These are phyloP conservation scores for Trametes cinnabarina DNA, from an alignment of 768 basidiomycete genomes.

Conservation along the genomic window DNA sequence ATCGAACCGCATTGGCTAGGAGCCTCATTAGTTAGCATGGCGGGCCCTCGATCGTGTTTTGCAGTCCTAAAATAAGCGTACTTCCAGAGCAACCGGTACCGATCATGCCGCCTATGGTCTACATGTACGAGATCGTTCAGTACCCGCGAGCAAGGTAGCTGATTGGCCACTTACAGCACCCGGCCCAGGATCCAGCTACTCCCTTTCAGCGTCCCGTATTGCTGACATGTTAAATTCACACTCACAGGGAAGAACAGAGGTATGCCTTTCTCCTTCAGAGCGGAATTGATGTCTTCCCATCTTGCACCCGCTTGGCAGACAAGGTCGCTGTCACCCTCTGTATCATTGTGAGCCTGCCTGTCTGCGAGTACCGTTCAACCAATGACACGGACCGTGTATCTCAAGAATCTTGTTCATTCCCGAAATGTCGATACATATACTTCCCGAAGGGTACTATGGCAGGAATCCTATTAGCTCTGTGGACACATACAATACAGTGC, in stretches of 20 bases:
- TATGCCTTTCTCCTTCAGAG: slow-evolving; percentile 65
- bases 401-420: slow-evolving; percentile 65
- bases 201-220: background rate
- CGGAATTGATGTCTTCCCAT: slow-evolving; percentile 77
- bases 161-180: background rate
- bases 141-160: slow-evolving; percentile 38
- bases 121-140: slow-evolving; percentile 33
- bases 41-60: background rate
- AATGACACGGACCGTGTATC: slow-evolving; percentile 42
- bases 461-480: too few species aligned
- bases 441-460: slow-evolving; percentile 35
- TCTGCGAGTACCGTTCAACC: background rate
- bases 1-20: slow-evolving; percentile 65
- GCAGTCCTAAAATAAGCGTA: slow-evolving; percentile 34
- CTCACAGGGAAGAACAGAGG: slow-evolving; percentile 53
- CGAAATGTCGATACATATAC: slow-evolving; percentile 66
- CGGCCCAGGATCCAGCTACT: slow-evolving; percentile 1
- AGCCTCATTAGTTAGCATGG: background rate
- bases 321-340: slow-evolving; percentile 72
- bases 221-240: background rate
- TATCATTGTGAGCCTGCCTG: background rate
- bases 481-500: too few species aligned
- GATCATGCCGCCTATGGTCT: slow-evolving; percentile 78
- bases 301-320: slow-evolving; percentile 72
- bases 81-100: slow-evolving; percentile 86